Conservation (phyloP, 495 filamentous ascomycete genomes). For the Penicillium chermesinum region DNA sequence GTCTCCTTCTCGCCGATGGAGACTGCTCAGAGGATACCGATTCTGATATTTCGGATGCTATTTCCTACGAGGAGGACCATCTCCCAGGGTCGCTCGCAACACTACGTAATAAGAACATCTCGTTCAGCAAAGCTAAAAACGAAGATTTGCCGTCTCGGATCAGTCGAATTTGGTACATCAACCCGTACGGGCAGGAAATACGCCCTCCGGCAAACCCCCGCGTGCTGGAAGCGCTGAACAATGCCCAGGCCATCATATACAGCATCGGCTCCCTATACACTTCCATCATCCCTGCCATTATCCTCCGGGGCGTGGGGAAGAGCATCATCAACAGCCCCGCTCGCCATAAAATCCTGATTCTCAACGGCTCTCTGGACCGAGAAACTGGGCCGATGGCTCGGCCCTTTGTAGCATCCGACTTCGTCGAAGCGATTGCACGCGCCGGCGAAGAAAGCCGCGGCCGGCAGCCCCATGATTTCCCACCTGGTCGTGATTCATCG, state of each 20-base stretch:
- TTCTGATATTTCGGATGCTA: conserved; percentile 45
- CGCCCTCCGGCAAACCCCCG: conserved; percentile 72
- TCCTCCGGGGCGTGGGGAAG: conserved; percentile 43
- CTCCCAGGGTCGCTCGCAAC: conserved; percentile 78
- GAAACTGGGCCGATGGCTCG: conserved; percentile 66
- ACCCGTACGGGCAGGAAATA: conserved; percentile 91
- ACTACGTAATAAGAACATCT: conserved; percentile 71
- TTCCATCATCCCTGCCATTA: conserved; percentile 61
- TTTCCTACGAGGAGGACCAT: conserved; percentile 70
- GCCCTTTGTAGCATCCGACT: conserved; percentile 68
- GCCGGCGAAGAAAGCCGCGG: conserved; percentile 51
- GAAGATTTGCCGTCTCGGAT: conserved; percentile 73
- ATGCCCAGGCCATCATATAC: conserved; percentile 69
- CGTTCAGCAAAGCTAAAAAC: conserved; percentile 68
- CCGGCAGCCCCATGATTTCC: conserved; percentile 7
- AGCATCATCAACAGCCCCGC: conserved; percentile 38
- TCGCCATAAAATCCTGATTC: conserved; percentile 72
- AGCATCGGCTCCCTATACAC: conserved; percentile 89
- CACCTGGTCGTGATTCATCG: neutral
- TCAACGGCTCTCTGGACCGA: conserved; percentile 78
- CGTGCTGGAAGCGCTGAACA: conserved; percentile 60
- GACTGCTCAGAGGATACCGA: conserved; percentile 61
- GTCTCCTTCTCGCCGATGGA: conserved; percentile 40
- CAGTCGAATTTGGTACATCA: conserved; percentile 90
- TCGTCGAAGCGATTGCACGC: conserved; percentile 68